Conservation (phyloP, 2,329 filamentous ascomycete species). For the Dactylellina parvicollis region DNA sequence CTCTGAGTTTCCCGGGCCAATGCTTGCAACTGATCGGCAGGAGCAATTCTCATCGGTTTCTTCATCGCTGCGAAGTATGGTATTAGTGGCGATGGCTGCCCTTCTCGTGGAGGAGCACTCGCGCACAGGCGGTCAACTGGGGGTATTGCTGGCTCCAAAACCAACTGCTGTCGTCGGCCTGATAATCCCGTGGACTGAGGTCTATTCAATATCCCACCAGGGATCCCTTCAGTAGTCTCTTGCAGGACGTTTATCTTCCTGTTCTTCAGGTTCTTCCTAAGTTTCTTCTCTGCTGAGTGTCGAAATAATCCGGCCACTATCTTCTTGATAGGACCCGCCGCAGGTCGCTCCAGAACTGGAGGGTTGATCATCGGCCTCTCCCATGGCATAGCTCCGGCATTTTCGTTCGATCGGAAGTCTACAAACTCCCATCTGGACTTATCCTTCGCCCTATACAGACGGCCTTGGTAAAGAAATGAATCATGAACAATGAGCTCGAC, state of each 20-base stretch:
- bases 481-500: slow-evolving; percentile 8
- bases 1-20: no score
- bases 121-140: no score
- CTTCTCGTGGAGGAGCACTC: no score
- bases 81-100: no score
- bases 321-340: not conserved
- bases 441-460: slow-evolving; percentile 15
- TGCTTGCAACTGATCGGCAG: no score
- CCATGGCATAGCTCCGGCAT: not conserved
- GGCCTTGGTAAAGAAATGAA: slow-evolving; percentile 13
- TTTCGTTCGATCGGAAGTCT: not conserved
- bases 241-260: slow-evolving; percentile 17
- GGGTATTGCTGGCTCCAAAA: no score
- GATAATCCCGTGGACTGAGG: no score
- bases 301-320: not conserved
- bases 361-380: not conserved
- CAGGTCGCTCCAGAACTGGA: no score
- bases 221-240: slow-evolving; percentile 20
- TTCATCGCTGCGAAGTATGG: no score
- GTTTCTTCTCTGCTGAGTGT: slow-evolving; percentile 9
- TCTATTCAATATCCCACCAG: slow-evolving; percentile 29
- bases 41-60: no score
- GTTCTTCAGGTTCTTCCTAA: slow-evolving; percentile 10
- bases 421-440: slow-evolving; percentile 29
- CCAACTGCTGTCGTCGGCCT: no score